phyloP scores from a whole-genome alignment of 257 asterid species.

The Scutellaria galericulata region DNA sequence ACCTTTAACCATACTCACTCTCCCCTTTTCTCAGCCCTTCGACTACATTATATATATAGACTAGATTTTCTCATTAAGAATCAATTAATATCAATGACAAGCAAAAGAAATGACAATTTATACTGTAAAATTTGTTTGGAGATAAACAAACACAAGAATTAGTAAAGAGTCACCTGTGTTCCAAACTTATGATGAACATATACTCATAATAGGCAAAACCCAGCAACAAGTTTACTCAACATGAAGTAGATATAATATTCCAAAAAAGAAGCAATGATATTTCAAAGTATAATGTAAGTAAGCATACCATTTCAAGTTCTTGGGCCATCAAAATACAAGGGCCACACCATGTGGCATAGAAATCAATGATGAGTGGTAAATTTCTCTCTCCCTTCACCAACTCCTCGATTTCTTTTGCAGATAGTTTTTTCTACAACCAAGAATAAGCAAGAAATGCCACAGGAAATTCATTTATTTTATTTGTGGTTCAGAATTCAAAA shows the following conservation, averaged over 20 bases:
- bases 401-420: conserved; percentile 77
- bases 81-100: background rate
- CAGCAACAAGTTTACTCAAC: background rate
- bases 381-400: conserved; percentile 85
- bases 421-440: conserved; percentile 70
- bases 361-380: conserved; percentile 83
- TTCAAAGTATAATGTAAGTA: conserved; percentile 10
- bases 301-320: conserved; percentile 92
- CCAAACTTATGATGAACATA: conserved; percentile 1
- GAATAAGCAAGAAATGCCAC: background rate
- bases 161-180: background rate
- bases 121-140: background rate
- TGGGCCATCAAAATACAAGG: conserved; percentile 99
- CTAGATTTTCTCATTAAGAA: background rate
- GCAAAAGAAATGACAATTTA: background rate
- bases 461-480: background rate
- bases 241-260: background rate
- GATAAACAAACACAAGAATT: background rate
- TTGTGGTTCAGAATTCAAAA: conserved; percentile 1
- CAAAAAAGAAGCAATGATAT: conserved; percentile 3
- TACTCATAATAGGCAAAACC: background rate
- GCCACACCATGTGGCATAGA: conserved; percentile 99
- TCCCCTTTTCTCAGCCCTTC: background rate
- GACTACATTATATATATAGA: background rate
- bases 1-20: background rate